A percentile compares a stretch with the other conserved stretches of the same genome.
These are phyloP conservation scores for Colletotrichum tropicicola DNA, from an alignment of 2,329 filamentous ascomycete genomes.

Conservation along the genomic window DNA sequence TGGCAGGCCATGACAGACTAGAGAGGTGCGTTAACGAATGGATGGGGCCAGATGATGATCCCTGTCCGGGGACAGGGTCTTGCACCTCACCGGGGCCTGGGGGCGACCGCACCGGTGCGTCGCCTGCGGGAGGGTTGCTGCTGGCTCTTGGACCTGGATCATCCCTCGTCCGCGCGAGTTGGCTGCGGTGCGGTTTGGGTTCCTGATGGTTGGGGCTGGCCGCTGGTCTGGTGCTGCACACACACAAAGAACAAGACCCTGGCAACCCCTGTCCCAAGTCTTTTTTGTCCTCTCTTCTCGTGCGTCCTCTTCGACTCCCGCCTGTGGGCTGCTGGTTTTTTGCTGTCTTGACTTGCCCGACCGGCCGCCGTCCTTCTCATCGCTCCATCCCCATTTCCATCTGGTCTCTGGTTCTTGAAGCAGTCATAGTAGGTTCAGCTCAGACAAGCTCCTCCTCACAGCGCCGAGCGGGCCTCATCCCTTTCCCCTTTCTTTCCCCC, in stretches of 20 bases:
- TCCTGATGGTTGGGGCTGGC: no score
- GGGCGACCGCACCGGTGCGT: conserved; percentile 10
- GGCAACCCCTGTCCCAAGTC: not conserved
- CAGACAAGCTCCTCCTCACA: conserved; percentile 2
- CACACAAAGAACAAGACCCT: conserved; percentile 6
- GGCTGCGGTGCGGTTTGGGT: conserved; percentile 8
- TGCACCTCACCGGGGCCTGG: conserved; percentile 9
- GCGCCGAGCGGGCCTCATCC: not conserved
- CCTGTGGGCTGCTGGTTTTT: no score
- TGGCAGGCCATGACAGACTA: conserved; percentile 12
- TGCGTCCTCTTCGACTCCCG: not conserved
- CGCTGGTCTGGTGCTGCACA: no score
- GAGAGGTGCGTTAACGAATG: conserved; percentile 21
- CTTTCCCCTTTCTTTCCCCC: not conserved
- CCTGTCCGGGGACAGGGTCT: conserved; percentile 29
- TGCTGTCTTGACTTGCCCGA: not conserved
- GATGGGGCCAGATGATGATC: conserved; percentile 22
- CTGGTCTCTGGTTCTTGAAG: not conserved
- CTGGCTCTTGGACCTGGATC: conserved; percentile 27
- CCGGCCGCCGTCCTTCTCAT: not conserved
- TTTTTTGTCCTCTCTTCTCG: not conserved
- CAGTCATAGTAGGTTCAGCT: no score
- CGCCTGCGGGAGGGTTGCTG: not conserved
- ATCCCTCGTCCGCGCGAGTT: conserved; percentile 21
- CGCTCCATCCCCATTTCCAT: not conserved